Conservation (phyloP, 2,329 filamentous ascomycete genomes). For the Diaporthe australafricana region DNA sequence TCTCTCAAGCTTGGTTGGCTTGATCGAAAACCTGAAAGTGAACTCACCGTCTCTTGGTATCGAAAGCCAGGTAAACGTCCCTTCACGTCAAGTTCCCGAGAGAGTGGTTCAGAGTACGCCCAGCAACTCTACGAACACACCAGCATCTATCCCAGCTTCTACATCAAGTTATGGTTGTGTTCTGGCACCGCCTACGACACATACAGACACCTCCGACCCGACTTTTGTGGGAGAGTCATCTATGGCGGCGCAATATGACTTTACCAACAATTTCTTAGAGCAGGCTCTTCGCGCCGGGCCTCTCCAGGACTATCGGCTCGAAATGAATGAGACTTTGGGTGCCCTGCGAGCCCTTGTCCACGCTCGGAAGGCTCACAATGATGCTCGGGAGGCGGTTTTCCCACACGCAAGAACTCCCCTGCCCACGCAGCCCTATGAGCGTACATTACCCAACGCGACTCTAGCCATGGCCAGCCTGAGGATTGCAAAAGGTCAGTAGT, state of each 20-base stretch:
- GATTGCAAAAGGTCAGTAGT: background rate
- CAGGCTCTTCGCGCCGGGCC: conserved; percentile 45
- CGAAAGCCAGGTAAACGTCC: background rate
- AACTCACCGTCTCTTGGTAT: conserved; percentile 38
- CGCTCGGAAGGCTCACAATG: conserved; percentile 44
- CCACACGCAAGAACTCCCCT: background rate
- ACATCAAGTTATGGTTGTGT: conserved; percentile 35
- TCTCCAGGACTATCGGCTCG: conserved; percentile 44
- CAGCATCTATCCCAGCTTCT: conserved; percentile 14
- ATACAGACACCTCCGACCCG: conserved; percentile 42
- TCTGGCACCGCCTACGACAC: conserved; percentile 30
- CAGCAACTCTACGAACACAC: background rate
- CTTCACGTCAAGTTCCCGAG: background rate
- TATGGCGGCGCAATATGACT: conserved; percentile 57
- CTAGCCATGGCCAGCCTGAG: conserved; percentile 2
- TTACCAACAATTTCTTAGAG: conserved; percentile 58
- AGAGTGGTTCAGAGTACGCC: background rate
- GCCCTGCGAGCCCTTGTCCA: conserved; percentile 47
- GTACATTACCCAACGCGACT: background rate
- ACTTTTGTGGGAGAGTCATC: conserved; percentile 59
- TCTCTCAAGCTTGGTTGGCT: conserved; percentile 48
- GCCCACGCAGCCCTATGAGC: background rate
- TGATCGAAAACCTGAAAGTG: conserved; percentile 49
- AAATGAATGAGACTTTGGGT: conserved; percentile 50
- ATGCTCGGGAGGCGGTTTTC: background rate